Conservation (phyloP, 2,329 filamentous ascomycete species). For the Pseudogymnoascus sp. region DNA sequence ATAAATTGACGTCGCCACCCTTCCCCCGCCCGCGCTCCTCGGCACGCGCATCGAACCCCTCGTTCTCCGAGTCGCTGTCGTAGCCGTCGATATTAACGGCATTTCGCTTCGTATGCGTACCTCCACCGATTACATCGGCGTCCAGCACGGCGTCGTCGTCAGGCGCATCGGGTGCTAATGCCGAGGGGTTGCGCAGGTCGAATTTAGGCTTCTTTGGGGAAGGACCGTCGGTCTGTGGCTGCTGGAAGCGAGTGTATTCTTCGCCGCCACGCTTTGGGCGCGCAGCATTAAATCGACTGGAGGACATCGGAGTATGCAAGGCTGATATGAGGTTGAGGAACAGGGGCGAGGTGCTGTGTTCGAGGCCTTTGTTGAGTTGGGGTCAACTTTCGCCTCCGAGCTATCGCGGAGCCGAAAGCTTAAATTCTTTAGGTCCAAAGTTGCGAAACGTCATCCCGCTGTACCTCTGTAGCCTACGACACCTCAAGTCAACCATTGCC, state of each 20-base stretch:
- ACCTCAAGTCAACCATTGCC: background rate
- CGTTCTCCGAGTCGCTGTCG: slow-evolving; percentile 87
- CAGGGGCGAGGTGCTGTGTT: background rate
- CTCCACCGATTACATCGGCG: slow-evolving; percentile 81
- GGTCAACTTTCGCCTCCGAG: background rate
- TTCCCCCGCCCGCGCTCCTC: slow-evolving; percentile 45
- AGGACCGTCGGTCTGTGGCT: slow-evolving; percentile 46
- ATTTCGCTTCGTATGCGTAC: slow-evolving; percentile 73
- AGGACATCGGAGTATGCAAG: slow-evolving; percentile 37
- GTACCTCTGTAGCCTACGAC: slow-evolving; percentile 2
- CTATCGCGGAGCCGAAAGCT: background rate
- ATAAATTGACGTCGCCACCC: slow-evolving; percentile 41
- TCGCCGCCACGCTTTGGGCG: slow-evolving; percentile 80
- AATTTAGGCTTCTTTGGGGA: slow-evolving; percentile 77
- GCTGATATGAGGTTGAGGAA: background rate
- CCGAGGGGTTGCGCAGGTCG: slow-evolving; percentile 89
- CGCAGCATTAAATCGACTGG: slow-evolving; percentile 53
- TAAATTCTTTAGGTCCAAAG: background rate
- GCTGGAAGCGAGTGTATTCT: slow-evolving; percentile 68
- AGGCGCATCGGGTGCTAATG: slow-evolving; percentile 72
- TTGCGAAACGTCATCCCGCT: slow-evolving; percentile 6
- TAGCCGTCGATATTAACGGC: slow-evolving; percentile 96
- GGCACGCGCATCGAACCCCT: slow-evolving; percentile 73
- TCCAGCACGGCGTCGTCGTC: slow-evolving; percentile 74
- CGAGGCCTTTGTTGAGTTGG: background rate